Percentiles rank a stretch among this genome's conserved stretches.
Conservation (phyloP, 495 filamentous ascomycete species). For the Glarea lozoyensis region DNA sequence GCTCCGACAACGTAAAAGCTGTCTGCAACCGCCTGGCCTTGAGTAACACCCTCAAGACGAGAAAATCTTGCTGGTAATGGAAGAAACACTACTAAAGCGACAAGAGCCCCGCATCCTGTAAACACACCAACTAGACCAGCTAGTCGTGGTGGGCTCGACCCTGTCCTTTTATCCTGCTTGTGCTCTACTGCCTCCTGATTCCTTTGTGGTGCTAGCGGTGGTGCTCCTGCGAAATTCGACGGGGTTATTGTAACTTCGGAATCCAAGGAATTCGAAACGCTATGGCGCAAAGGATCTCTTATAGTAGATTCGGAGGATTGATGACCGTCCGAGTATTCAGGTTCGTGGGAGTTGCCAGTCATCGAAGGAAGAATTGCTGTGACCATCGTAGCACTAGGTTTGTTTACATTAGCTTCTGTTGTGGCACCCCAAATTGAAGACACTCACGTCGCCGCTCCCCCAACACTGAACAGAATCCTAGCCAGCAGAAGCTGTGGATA, state of each 20-base stretch:
- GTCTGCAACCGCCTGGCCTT: conserved; percentile 58
- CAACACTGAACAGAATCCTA: conserved; percentile 79
- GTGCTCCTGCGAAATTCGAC: conserved; percentile 26
- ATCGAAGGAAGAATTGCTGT: conserved; percentile 88
- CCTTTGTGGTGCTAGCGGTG: no score
- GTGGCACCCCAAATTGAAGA: neutral
- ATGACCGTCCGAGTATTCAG: neutral
- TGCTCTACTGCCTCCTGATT: conserved; percentile 3
- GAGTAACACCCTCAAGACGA: conserved; percentile 52
- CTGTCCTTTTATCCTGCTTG: neutral
- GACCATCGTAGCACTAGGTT: conserved; percentile 76
- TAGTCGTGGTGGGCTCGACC: conserved; percentile 46
- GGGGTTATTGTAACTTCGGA: conserved; percentile 59
- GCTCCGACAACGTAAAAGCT: conserved; percentile 79
- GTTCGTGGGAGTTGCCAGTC: conserved; percentile 32
- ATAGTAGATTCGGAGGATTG: neutral
- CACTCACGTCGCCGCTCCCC: conserved; percentile 72
- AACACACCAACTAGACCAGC: conserved; percentile 88
- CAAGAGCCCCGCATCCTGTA: conserved; percentile 82
- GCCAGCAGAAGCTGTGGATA: conserved; percentile 87
- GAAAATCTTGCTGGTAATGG: conserved; percentile 75
- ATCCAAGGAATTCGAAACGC: conserved; percentile 43
- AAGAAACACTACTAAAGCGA: conserved; percentile 73
- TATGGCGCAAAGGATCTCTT: conserved; percentile 17
- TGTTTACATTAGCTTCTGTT: neutral